A percentile compares a stretch with the other conserved stretches of the same genome.
These are phyloP conservation scores for Blastobotrys niveus DNA, from an alignment of 1,139 yeast genomes.

Conservation along the genomic window DNA sequence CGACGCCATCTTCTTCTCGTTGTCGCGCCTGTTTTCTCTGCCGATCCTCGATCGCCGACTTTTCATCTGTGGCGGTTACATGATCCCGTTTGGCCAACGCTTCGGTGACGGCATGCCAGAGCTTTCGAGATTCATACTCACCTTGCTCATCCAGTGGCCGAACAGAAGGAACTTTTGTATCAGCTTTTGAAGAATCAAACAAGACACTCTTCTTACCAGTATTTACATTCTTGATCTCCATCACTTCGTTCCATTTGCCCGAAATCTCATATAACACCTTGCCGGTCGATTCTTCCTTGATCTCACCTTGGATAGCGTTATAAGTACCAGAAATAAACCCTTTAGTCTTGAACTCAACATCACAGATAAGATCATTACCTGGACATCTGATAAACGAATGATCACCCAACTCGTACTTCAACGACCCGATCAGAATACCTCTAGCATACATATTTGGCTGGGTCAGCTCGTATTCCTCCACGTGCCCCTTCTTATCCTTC, in stretches of 20 bases:
- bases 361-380: conserved; percentile 56
- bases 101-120: conserved; percentile 77
- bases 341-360: conserved; percentile 89
- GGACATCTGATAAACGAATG: conserved; percentile 71
- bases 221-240: conserved; percentile 57
- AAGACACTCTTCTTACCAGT: conserved; percentile 49
- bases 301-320: conserved; percentile 76
- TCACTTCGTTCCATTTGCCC: conserved; percentile 92
- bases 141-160: conserved; percentile 77
- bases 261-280: conserved; percentile 58
- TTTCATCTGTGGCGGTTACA: conserved; percentile 77
- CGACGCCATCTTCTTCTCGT: conserved; percentile 71
- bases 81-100: conserved; percentile 78
- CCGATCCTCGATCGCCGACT: conserved; percentile 73
- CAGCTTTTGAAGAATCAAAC: conserved; percentile 57
- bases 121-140: conserved; percentile 67
- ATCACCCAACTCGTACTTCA: conserved; percentile 88
- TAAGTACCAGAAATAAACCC: conserved; percentile 92
- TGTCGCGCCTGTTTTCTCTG: conserved; percentile 72
- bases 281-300: conserved; percentile 49
- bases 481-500: conserved; percentile 38
- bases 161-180: conserved; percentile 56
- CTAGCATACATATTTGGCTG: conserved; percentile 97
- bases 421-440: conserved; percentile 83
- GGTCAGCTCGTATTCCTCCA: conserved; percentile 67